These are phyloP conservation scores for Keithomyces neogunnii DNA, from an alignment of 2,329 filamentous ascomycete species.

Conservation along the genomic window DNA sequence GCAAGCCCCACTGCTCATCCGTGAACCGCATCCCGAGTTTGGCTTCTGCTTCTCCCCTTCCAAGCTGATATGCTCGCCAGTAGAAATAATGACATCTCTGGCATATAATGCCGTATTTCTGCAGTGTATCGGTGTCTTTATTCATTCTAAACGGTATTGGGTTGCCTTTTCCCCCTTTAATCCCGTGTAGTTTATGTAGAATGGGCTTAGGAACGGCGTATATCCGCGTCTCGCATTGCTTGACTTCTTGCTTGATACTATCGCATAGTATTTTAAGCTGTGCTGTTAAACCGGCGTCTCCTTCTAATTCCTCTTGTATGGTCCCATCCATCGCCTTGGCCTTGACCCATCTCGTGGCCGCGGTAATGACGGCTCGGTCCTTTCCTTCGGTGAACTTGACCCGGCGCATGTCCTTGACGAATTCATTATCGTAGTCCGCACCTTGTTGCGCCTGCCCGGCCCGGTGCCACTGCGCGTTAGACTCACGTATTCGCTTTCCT, in stretches of 20 bases:
- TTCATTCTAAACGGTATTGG: not conserved
- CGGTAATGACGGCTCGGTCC: not conserved
- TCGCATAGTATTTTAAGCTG: not conserved
- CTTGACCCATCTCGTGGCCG: not conserved
- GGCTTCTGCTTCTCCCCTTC: not conserved
- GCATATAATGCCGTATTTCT: not conserved
- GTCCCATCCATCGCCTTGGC: not conserved
- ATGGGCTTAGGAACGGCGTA: not conserved
- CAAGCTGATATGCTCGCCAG: not conserved
- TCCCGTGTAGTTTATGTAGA: not conserved
- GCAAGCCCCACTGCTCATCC: not conserved
- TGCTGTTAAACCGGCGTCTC: not conserved
- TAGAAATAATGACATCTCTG: not conserved
- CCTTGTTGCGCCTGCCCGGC: not conserved
- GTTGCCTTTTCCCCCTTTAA: not conserved
- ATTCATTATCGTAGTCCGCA: not conserved
- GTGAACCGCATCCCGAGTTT: not conserved
- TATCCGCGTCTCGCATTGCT: not conserved
- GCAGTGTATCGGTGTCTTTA: not conserved
- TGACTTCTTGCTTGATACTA: not conserved
- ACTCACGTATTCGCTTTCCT: not conserved
- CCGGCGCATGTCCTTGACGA: not conserved
- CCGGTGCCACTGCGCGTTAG: not conserved
- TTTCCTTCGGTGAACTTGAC: not conserved
- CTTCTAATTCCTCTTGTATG: not conserved